Evolutionary conservation across 257 asterid species (phyloP).

Genomic region (Thymus quinquecostatus): DNA sequence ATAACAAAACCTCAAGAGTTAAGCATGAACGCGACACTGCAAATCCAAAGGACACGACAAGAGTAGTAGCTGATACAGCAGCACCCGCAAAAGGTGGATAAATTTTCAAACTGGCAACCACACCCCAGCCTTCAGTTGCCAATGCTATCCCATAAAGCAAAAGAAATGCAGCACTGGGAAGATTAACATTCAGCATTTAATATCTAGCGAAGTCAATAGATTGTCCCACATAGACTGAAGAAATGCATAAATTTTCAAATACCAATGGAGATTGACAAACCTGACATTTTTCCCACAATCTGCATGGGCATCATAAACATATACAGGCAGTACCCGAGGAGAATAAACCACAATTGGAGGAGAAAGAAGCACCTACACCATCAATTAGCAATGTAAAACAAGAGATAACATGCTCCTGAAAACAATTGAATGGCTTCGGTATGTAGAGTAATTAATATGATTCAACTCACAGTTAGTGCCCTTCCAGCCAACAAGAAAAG

Average conservation of each 20-base stretch:
- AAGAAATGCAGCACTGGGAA: conserved; percentile 89
- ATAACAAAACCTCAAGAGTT: conserved; percentile 84
- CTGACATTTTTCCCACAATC: conserved; percentile 99
- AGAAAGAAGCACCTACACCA: conserved; percentile 89
- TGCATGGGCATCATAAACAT: conserved; percentile 99
- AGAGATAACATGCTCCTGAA: conserved; percentile 5
- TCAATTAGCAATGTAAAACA: conserved; percentile 19
- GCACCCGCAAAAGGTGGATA: conserved; percentile 99
- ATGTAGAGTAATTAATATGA: conserved; percentile 18
- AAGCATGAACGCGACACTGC: conserved; percentile 98
- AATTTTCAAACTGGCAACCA: conserved; percentile 96
- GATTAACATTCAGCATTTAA: conserved; percentile 24
- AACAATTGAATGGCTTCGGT: conserved; percentile 13
- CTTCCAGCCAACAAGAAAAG: conserved; percentile 97
- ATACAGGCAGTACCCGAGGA: conserved; percentile 96
- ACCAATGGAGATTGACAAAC: conserved; percentile 47
- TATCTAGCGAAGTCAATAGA: conserved; percentile 3
- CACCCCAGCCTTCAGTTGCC: conserved; percentile 99
- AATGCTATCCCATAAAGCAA: conserved; percentile 93
- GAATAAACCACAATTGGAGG: conserved; percentile 99
- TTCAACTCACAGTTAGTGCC: conserved; percentile 89
- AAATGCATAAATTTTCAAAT: conserved; percentile 19
- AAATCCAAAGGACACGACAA: conserved; percentile 97
- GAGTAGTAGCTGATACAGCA: conserved; percentile 95
- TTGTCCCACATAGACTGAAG: conserved; percentile 6